These are phyloP conservation scores for Blastomyces emzantsi DNA, from an alignment of 2,329 filamentous ascomycete species.

Conservation along the genomic window DNA sequence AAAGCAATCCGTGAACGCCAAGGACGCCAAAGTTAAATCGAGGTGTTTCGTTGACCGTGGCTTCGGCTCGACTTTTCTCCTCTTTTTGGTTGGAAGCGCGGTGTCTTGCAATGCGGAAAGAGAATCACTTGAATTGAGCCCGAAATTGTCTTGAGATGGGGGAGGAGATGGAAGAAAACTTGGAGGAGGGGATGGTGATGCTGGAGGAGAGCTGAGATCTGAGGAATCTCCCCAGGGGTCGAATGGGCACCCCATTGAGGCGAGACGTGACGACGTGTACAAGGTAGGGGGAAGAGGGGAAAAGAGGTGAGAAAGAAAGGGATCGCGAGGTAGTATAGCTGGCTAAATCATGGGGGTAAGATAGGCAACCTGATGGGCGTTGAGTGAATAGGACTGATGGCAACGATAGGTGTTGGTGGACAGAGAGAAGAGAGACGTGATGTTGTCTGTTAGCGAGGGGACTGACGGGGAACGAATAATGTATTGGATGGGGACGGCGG, in stretches of 20 bases:
- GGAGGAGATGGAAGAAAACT: conserved; percentile 36
- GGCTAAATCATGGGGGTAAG: conserved; percentile 3
- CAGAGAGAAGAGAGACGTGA: background rate
- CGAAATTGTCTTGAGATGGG: conserved; percentile 31
- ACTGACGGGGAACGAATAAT: background rate
- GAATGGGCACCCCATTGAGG: background rate
- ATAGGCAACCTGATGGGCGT: background rate
- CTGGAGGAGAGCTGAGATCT: conserved; percentile 35
- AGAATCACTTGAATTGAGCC: conserved; percentile 32
- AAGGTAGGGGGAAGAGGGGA: background rate
- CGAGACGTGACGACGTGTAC: conserved; percentile 5
- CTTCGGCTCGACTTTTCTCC: conserved; percentile 55
- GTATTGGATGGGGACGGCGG: background rate
- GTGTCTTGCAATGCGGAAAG: conserved; percentile 43
- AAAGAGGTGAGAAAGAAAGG: background rate
- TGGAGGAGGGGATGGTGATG: conserved; percentile 31
- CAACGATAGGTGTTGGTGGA: background rate
- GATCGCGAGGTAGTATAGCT: background rate
- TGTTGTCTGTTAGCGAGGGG: conserved; percentile 4
- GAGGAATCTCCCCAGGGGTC: conserved; percentile 30
- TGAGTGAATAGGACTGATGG: background rate
- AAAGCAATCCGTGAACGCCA: conserved; percentile 21
- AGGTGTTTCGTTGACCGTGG: conserved; percentile 74
- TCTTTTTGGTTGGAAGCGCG: conserved; percentile 65
- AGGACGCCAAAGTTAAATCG: conserved; percentile 48